Evolutionary conservation across 371 early-diverging fungal species (phyloP).

Genomic region (Mucor plumbeus): DNA sequence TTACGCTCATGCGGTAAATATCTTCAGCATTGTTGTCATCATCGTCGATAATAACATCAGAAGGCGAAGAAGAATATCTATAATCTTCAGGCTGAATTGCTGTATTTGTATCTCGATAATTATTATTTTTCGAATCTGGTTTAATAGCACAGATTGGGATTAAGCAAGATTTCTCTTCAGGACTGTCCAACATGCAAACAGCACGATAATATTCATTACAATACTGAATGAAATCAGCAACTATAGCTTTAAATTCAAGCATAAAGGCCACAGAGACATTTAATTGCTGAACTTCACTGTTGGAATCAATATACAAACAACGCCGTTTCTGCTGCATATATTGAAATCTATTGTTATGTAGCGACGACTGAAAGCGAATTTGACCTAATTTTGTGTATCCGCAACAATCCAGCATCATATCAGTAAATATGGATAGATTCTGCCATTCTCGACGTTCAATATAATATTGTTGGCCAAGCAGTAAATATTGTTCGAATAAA

Average conservation of each 20-base stretch:
- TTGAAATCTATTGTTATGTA: slow-evolving; percentile 39
- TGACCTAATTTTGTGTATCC: slow-evolving; percentile 28
- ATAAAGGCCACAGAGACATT: slow-evolving; percentile 31
- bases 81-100: slow-evolving; percentile 21
- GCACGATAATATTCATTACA: slow-evolving; percentile 41
- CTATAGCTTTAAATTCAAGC: slow-evolving; percentile 45
- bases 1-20: not conserved
- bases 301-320: slow-evolving; percentile 25
- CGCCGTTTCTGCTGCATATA: slow-evolving; percentile 36
- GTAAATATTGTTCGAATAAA: slow-evolving; percentile 41
- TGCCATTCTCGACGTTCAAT: slow-evolving; percentile 37
- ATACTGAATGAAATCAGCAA: slow-evolving; percentile 39
- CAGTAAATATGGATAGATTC: slow-evolving; percentile 37
- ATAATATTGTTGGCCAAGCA: slow-evolving; percentile 43
- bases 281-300: slow-evolving; percentile 15
- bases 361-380: not conserved
- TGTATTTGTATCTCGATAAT: slow-evolving; percentile 6
- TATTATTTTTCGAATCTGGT: not conserved
- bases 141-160: slow-evolving; percentile 47
- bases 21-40: not conserved
- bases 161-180: slow-evolving; percentile 40
- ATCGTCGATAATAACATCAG: not conserved
- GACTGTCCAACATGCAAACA: slow-evolving; percentile 33
- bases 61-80: not conserved
- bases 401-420: slow-evolving; percentile 41